Percentiles rank a stretch among this genome's conserved stretches.
These are phyloP conservation scores for Liriodendron chinense DNA, from an alignment of 164 flowering plant species.

Conservation along the genomic window DNA sequence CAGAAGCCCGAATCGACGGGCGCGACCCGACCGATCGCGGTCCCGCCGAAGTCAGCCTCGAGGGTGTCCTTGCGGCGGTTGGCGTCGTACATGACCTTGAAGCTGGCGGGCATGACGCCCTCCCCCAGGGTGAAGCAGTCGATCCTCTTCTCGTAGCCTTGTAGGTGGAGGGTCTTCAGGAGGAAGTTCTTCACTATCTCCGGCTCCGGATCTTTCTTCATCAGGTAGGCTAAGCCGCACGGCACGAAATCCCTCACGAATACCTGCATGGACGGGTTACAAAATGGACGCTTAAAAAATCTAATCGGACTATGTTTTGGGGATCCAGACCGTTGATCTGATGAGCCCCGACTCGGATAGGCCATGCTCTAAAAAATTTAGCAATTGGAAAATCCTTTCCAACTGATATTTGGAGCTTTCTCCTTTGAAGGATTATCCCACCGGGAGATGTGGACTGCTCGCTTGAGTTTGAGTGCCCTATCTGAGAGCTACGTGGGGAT, in stretches of 20 bases:
- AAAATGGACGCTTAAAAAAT: too few relatives aligned
- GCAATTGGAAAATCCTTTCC: too few relatives aligned
- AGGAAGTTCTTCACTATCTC: slow-evolving; percentile 39
- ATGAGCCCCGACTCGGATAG: too few relatives aligned
- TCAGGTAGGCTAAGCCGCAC: slow-evolving; percentile 49
- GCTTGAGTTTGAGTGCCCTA: too few relatives aligned
- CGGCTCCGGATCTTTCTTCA: slow-evolving; percentile 29
- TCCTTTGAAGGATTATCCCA: too few relatives aligned
- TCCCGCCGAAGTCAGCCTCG: slow-evolving; percentile 31
- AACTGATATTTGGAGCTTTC: too few relatives aligned
- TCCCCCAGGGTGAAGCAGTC: slow-evolving; percentile 34
- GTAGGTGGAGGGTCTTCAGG: slow-evolving; percentile 31
- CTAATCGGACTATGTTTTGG: too few relatives aligned
- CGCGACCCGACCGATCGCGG: slow-evolving; percentile 35
- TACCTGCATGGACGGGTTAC: not conserved
- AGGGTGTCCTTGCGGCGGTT: slow-evolving; percentile 26
- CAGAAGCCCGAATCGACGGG: slow-evolving; percentile 35
- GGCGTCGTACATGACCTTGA: slow-evolving; percentile 35
- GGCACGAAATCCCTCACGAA: slow-evolving; percentile 56
- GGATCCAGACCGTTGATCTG: too few relatives aligned
- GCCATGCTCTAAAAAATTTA: too few relatives aligned
- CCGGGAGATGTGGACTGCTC: too few relatives aligned
- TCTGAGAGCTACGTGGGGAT: too few relatives aligned
- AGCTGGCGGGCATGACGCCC: slow-evolving; percentile 39
- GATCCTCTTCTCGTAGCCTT: slow-evolving; percentile 37